A percentile compares a stretch with the other conserved stretches of the same genome.
Evolutionary conservation across 306 rosid genomes (phyloP).

Genomic region (Quercus dentata): DNA sequence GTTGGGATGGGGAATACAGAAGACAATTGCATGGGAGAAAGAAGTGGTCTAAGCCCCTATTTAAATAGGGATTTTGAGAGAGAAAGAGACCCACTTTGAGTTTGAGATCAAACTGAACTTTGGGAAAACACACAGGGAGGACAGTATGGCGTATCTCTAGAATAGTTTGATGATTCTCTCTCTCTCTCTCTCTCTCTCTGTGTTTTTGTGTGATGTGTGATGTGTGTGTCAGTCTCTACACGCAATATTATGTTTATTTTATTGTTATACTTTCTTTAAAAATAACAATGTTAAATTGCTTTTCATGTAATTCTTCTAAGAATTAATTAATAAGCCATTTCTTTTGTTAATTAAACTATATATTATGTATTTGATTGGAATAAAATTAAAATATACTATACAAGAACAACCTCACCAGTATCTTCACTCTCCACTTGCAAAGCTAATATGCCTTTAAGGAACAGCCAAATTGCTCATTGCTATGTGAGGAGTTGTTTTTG

Average conservation of each 20-base stretch:
- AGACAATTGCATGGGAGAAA: constrained; percentile 44
- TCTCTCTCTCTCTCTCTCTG: not conserved
- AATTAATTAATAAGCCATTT: too few relatives aligned
- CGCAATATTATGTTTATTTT: constrained; percentile 1
- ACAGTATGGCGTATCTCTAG: not conserved
- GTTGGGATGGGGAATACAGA: constrained; percentile 18
- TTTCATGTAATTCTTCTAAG: not conserved
- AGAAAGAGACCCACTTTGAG: not conserved
- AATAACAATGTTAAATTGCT: not conserved
- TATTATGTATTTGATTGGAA: not conserved
- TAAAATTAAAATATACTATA: not conserved
- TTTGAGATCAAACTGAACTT: not conserved
- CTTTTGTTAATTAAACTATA: too few relatives aligned
- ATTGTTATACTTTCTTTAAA: not conserved
- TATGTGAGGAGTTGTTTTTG: not conserved
- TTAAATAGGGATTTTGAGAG: constrained; percentile 26
- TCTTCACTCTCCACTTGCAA: not conserved
- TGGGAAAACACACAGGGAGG: not conserved
- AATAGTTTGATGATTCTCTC: not conserved
- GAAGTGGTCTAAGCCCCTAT: constrained; percentile 25
- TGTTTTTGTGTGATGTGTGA: not conserved
- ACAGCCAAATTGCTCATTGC: not conserved
- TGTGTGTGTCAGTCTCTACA: not conserved
- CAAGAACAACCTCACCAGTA: not conserved
- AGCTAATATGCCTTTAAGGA: not conserved